These are phyloP conservation scores for Fusarium goolgardi DNA, from an alignment of 2,329 filamentous ascomycete genomes.

Conservation along the genomic window DNA sequence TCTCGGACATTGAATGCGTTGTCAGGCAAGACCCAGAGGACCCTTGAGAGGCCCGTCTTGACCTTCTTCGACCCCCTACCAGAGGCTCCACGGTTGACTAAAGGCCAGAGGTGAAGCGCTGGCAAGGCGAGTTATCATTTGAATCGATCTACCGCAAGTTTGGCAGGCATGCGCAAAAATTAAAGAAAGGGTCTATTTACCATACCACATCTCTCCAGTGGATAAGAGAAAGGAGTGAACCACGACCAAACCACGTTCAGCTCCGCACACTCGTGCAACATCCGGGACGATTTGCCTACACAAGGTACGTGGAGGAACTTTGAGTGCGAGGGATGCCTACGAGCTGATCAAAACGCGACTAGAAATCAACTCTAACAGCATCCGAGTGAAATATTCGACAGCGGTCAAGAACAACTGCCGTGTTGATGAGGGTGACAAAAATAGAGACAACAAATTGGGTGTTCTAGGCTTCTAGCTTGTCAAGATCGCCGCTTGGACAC, in stretches of 20 bases:
- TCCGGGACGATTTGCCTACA: conserved; percentile 37
- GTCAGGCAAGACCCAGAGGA: conserved; percentile 11
- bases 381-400: not conserved
- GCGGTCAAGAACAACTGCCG: not conserved
- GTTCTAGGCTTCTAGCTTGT: conserved; percentile 21
- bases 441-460: conserved; percentile 6
- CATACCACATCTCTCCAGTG: conserved; percentile 8
- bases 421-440: not conserved
- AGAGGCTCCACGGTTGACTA: conserved; percentile 15
- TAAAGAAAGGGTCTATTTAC: conserved; percentile 2
- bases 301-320: conserved; percentile 42
- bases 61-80: not conserved
- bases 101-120: conserved; percentile 19
- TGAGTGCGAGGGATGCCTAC: conserved; percentile 21
- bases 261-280: conserved; percentile 31
- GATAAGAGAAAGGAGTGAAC: conserved; percentile 36
- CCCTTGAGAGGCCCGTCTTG: conserved; percentile 1
- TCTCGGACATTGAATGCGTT: conserved; percentile 20
- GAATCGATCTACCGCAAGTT: not conserved
- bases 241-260: conserved; percentile 13
- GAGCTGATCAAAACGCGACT: conserved; percentile 37
- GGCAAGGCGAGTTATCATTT: conserved; percentile 2
- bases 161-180: conserved; percentile 6
- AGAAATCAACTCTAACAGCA: conserved; percentile 25
- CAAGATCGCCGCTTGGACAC: conserved; percentile 18